Evolutionary conservation across 2,329 filamentous ascomycete species (phyloP).

Genomic region (Phialocephala subalpina): DNA sequence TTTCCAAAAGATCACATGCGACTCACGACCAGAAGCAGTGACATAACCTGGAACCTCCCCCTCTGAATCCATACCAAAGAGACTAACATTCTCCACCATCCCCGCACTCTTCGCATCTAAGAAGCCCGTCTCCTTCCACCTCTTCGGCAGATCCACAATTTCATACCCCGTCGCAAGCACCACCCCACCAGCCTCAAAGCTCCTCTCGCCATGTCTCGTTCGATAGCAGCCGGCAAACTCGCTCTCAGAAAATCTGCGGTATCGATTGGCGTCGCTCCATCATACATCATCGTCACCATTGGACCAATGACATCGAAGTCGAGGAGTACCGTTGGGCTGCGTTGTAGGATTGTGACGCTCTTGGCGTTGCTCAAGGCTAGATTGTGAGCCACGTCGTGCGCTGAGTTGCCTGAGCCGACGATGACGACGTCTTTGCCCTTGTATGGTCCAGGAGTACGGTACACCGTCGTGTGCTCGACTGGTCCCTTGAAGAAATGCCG

Average conservation of each 20-base stretch:
- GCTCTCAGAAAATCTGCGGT: not conserved
- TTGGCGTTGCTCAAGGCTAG: constrained; percentile 1
- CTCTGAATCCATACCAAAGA: not conserved
- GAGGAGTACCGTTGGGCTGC: not conserved
- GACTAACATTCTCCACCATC: constrained; percentile 4
- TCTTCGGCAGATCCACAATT: not conserved
- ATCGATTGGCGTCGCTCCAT: not conserved
- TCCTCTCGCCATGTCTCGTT: not conserved
- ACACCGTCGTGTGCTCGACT: not conserved
- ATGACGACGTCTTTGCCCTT: not conserved
- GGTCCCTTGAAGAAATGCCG: not conserved
- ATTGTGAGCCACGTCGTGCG: not conserved
- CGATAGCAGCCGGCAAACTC: not conserved
- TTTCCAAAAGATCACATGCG: not conserved
- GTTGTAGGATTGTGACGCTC: not conserved
- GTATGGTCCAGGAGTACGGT: not conserved
- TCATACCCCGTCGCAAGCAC: not conserved
- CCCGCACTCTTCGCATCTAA: constrained; percentile 1
- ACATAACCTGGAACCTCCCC: not conserved
- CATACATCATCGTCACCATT: not conserved
- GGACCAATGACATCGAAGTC: constrained; percentile 5
- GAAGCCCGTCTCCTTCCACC: not conserved
- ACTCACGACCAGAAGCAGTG: not conserved
- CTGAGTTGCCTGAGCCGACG: constrained; percentile 3
- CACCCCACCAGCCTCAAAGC: not conserved